A percentile compares a stretch with the other conserved stretches of the same genome.
phyloP scores from a whole-genome alignment of 1,139 yeast species.

The Candida labiduridarum region DNA sequence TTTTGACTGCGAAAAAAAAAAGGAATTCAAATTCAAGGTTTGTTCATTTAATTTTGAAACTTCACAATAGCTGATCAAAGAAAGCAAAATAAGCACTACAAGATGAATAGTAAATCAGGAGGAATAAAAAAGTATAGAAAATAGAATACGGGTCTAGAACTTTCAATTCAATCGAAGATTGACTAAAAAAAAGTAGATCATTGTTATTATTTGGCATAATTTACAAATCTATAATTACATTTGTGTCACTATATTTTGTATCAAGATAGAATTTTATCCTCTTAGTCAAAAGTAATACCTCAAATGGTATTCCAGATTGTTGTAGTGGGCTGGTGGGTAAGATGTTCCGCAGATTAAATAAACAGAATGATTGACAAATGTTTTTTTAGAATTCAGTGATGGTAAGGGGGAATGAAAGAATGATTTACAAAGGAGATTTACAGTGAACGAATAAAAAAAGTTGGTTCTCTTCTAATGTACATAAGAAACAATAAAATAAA shows the following conservation, averaged over 20 bases:
- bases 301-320: neutral
- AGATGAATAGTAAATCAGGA: no score
- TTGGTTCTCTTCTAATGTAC: neutral
- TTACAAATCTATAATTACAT: neutral
- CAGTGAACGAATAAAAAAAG: neutral
- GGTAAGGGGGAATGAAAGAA: conserved; percentile 2
- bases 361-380: neutral
- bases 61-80: no score
- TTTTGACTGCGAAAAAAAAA: no score
- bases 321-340: neutral
- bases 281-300: neutral
- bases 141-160: no score
- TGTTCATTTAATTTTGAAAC: no score
- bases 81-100: no score
- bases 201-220: no score
- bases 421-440: neutral
- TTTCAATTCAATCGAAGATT: no score
- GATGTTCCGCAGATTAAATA: neutral
- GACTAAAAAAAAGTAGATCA: no score
- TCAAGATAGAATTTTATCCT: neutral
- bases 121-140: no score
- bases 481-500: neutral
- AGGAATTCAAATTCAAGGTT: no score
- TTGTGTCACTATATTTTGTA: neutral
- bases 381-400: neutral